Percentiles rank a stretch among this genome's conserved stretches.
Evolutionary conservation across 2,329 filamentous ascomycete genomes (phyloP).

Genomic region (Arthrinium puccinioides): DNA sequence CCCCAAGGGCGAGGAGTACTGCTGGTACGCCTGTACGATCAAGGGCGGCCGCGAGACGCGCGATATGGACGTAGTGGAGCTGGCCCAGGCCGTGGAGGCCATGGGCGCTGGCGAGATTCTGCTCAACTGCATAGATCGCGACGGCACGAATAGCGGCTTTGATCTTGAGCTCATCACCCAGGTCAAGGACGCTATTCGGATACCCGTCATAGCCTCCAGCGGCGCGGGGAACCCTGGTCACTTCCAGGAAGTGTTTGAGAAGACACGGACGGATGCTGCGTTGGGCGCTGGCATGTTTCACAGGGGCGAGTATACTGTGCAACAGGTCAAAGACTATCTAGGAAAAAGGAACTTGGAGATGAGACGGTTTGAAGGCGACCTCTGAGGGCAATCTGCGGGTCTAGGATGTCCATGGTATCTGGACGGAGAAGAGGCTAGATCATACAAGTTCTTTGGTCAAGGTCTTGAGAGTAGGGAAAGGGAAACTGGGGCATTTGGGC

Average conservation of each 20-base stretch:
- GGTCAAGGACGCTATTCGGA: conserved; percentile 79
- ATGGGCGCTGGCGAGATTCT: conserved; percentile 94
- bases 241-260: conserved; percentile 82
- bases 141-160: conserved; percentile 90
- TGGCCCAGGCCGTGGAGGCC: conserved; percentile 82
- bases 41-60: conserved; percentile 92
- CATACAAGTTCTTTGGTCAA: no score
- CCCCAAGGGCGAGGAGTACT: conserved; percentile 69
- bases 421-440: conserved; percentile 6
- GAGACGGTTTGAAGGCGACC: conserved; percentile 63
- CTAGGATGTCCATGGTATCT: conserved; percentile 3
- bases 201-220: conserved; percentile 92
- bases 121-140: conserved; percentile 95
- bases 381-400: conserved; percentile 18
- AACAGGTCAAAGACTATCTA: conserved; percentile 84
- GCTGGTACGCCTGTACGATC: conserved; percentile 97
- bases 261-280: conserved; percentile 84
- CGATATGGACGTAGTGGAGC: conserved; percentile 85
- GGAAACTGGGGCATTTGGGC: no score
- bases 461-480: no score
- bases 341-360: conserved; percentile 65
- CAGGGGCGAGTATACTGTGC: conserved; percentile 87
- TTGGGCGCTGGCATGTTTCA: conserved; percentile 98
- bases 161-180: conserved; percentile 85
- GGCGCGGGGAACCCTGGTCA: conserved; percentile 83